These are phyloP conservation scores for Podila verticillata DNA, from an alignment of 192 early-diverging fungal genomes.

Conservation along the genomic window DNA sequence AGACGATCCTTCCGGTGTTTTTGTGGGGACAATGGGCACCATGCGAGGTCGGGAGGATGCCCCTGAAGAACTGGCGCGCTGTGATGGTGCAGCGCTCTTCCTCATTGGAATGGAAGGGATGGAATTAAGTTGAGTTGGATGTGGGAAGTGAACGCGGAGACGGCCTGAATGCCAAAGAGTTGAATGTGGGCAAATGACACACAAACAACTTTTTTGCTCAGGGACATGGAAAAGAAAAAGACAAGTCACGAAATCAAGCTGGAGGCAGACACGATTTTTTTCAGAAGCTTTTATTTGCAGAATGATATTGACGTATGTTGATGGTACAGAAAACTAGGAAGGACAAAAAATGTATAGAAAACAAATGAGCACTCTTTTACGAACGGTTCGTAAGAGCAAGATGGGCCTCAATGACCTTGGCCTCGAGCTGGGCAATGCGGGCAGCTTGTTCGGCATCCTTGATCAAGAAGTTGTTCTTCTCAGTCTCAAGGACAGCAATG, in stretches of 20 bases:
- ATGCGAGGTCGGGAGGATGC: not conserved
- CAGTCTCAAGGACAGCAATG: constrained; percentile 61
- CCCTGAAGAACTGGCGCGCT: not conserved
- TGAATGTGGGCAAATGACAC: not conserved
- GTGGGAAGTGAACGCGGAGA: not conserved
- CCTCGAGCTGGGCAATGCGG: constrained; percentile 49
- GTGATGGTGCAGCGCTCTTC: not conserved
- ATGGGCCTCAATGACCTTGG: constrained; percentile 51
- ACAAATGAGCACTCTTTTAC: not conserved
- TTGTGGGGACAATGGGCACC: not conserved
- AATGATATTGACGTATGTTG: not conserved
- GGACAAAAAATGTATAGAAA: not conserved
- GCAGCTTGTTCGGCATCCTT: constrained; percentile 51
- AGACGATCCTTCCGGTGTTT: not conserved
- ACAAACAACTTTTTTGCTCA: not conserved
- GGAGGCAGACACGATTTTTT: no score
- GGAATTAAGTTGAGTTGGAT: not conserved
- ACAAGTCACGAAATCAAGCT: not conserved
- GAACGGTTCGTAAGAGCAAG: constrained; percentile 30
- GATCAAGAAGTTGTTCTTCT: constrained; percentile 49
- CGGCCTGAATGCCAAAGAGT: not conserved
- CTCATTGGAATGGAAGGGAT: not conserved
- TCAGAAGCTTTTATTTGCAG: not conserved
- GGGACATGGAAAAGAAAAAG: not conserved
- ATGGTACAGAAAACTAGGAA: not conserved